phyloP scores from a whole-genome alignment of 176 grass and related monocot genomes.

The Miscanthus lutarioriparius region DNA sequence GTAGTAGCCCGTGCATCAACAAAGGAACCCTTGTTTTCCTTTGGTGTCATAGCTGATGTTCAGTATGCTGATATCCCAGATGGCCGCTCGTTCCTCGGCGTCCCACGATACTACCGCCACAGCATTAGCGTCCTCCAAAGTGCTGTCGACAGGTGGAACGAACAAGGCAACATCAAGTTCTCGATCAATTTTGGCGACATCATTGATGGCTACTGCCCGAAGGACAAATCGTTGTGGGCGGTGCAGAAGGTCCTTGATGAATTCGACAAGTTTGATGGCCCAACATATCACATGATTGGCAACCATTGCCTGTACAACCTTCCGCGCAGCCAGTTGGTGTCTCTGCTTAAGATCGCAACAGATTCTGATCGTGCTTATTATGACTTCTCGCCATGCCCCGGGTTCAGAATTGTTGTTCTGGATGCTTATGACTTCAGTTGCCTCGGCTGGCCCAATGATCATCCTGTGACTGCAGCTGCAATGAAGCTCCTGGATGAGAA shows the following conservation, averaged over 20 bases:
- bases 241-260: conserved; percentile 72
- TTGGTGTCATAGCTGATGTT: conserved; percentile 89
- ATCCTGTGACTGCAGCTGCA: conserved; percentile 56
- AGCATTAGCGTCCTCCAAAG: conserved; percentile 84
- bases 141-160: conserved; percentile 73
- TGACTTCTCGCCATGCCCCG: conserved; percentile 66
- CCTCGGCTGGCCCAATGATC: conserved; percentile 75
- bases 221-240: conserved; percentile 49
- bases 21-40: conserved; percentile 58
- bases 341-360: conserved; percentile 74
- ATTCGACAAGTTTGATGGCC: conserved; percentile 73
- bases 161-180: conserved; percentile 56
- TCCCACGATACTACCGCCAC: conserved; percentile 83
- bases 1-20: conserved; percentile 14
- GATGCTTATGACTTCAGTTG: conserved; percentile 88
- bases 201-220: conserved; percentile 84
- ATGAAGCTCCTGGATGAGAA: conserved; percentile 60
- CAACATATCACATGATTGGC: conserved; percentile 89
- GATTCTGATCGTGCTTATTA: conserved; percentile 59
- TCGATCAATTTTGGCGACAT: conserved; percentile 83
- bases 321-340: conserved; percentile 61
- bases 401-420: conserved; percentile 64
- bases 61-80: conserved; percentile 94
- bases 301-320: conserved; percentile 99
- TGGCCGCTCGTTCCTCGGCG: conserved; percentile 67